These are phyloP conservation scores for Flaveria floridana DNA, from an alignment of 140 eudicot species.

Conservation along the genomic window DNA sequence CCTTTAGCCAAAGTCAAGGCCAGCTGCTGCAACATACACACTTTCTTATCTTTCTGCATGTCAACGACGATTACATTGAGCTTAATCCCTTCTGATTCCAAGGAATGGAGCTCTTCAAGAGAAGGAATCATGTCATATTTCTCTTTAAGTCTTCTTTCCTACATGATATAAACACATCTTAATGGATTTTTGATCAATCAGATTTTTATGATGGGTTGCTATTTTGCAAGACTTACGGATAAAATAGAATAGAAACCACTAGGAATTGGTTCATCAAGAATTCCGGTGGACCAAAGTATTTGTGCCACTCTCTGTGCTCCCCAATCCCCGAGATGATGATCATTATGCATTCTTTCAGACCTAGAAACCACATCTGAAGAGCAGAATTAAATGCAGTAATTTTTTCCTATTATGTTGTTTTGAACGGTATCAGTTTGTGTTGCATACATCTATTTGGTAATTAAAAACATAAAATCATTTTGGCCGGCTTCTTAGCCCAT, in stretches of 20 bases:
- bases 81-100: conserved; percentile 60
- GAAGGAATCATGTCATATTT: conserved; percentile 72
- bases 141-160: conserved; percentile 91
- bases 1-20: conserved; percentile 77
- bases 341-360: conserved; percentile 36
- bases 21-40: conserved; percentile 79
- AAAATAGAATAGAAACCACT: conserved; percentile 72
- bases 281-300: conserved; percentile 77
- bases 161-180: conserved; percentile 22
- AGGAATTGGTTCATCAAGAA: conserved; percentile 73
- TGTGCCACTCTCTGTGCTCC: conserved; percentile 61
- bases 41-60: conserved; percentile 76
- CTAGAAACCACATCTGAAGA: conserved; percentile 38
- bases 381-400: conserved; percentile 1
- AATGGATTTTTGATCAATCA: not conserved
- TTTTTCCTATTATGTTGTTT: not conserved
- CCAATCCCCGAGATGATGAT: conserved; percentile 41
- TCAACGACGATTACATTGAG: conserved; percentile 75
- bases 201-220: conserved; percentile 2
- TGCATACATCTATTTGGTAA: conserved; percentile 56
- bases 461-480: conserved; percentile 50
- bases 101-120: conserved; percentile 66
- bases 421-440: conserved; percentile 12
- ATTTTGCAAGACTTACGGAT: conserved; percentile 55
- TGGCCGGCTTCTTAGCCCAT: conserved; percentile 48